Base-by-base conservation (phyloP, 106 monocot species). In the Hemerocallis citrina region DNA sequence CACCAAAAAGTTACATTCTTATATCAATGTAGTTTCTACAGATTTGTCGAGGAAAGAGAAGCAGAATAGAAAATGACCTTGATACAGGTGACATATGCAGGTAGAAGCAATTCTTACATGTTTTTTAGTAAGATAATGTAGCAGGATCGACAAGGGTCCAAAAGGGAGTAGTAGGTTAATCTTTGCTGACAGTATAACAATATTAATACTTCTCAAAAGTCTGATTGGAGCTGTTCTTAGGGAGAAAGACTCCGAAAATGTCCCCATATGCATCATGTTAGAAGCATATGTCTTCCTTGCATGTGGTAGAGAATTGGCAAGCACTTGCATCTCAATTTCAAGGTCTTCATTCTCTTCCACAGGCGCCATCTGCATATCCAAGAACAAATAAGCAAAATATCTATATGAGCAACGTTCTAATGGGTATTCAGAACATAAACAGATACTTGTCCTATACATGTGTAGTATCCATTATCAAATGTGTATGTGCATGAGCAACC, bases 81-180 rank as follows among this genome's bases (percentile, higher is more conserved):
- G 19, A 57, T 5, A n/a, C n/a, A n/a, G n/a, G n/a, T n/a, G n/a
- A n/a, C n/a, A n/a, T n/a, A 62, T 17, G 61, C 17, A 43, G 16
- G 17, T 62, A 44, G 61, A 29, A 60, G 60, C 7, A 57, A 57
- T 30, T 14, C 61, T 79, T 95, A 96, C 96, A 72, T 98, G 96
- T 46, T 82, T 98, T 14, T 73, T 58, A 52, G 84, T 88, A 58
- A 84, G 70, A 74, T 98, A 91, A 72, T 85, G 91, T 25, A 91
- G 81, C 48, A 91, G 48, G 56, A 98, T 63, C 13, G 91, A 91
- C 56, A 91, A 54, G 20, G 96, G 96, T 45, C 96, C 96, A 75
- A 98, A 98, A 33, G 96, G 96, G 47, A 91, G 70, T 12, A 98
- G 62, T n/a, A 98, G 43, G 40, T 91, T 91, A 36, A 98, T 87